Base-by-base conservation (phyloP, 352 stramenopile species). In the Phytophthora melonis region DNA sequence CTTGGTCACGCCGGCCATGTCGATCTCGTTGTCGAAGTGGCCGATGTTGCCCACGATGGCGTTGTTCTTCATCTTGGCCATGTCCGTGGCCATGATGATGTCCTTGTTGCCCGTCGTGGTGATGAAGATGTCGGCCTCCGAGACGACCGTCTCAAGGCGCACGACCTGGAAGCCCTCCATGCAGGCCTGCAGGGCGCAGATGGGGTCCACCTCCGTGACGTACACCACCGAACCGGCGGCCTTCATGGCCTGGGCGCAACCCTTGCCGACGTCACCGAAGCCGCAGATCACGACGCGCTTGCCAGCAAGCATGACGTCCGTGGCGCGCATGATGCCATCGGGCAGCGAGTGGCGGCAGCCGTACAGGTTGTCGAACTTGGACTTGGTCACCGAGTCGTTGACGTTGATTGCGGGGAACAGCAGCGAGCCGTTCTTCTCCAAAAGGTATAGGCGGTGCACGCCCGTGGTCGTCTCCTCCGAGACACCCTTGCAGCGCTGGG, bases 61-160 rank as follows among this genome's bases (percentile, higher is more conserved):
- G 82, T 99, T 99, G 96, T 99, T 99, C 92, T 99, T 99, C 97
- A 99, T 99, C 90, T 99, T 98, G 54, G 81, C 69, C 97, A 99
- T 99, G 84, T 98, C 83, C 4, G 91, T 79, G 19, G 83, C 87
- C 96, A 99, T 99, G 82, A 99, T 97, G 78, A 99, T 99, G 74
- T 98, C 97, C 92, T 99, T 99, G 93, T 99, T 99, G 72, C 98
- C 98, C 13, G 98, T 99, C 70, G 97, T 99, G 72, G 97, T 99
- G 82, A 99, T 99, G 83, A 99, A 98, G 68, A 99, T 99, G 84
- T 99, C 98, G 41, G 87, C 96, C 34, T 74, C 78, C 0, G 66
- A 63, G 36, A 99, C 83, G 50, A 99, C 87, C 34, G 96, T 91
- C 52, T 98, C 91, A 50, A 99, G 81, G 63, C 93, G 95, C 63